Conservation (phyloP, 2,329 filamentous ascomycete species). For the Raffaelea deltoideospora region DNA sequence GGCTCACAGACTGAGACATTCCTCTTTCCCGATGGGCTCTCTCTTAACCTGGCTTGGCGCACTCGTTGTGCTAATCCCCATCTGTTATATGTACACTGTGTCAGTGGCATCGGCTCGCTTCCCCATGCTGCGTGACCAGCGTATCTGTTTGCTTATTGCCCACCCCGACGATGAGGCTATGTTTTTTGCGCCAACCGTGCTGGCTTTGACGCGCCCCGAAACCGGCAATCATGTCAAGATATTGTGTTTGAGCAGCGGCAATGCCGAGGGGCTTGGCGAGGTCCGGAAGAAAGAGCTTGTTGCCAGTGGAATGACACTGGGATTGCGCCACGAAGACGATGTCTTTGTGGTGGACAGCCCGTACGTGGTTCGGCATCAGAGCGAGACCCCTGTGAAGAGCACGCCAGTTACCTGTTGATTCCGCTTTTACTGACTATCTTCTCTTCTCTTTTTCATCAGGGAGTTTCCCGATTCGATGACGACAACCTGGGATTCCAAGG, state of each 20-base stretch:
- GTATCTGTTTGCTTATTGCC: constrained; percentile 83
- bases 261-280: constrained; percentile 77
- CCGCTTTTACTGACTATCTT: not conserved
- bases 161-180: constrained; percentile 98
- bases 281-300: constrained; percentile 71
- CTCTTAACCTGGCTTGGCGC: constrained; percentile 16
- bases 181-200: constrained; percentile 88
- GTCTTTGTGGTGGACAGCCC: constrained; percentile 73
- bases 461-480: constrained; percentile 88
- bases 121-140: constrained; percentile 62
- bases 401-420: too few relatives aligned
- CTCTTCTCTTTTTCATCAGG: constrained; percentile 11
- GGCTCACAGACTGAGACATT: too few relatives aligned
- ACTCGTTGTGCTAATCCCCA: constrained; percentile 25
- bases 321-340: constrained; percentile 59
- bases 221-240: constrained; percentile 88
- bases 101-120: constrained; percentile 34
- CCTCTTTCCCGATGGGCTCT: not conserved
- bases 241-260: constrained; percentile 76
- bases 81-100: constrained; percentile 37
- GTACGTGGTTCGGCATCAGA: constrained; percentile 26
- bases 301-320: constrained; percentile 63
- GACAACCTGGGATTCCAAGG: constrained; percentile 54
- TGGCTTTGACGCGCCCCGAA: constrained; percentile 66
- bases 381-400: not conserved